Evolutionary conservation across 1,284 basidiomycete species (phyloP).

Genomic region (Puccinia polysora): DNA sequence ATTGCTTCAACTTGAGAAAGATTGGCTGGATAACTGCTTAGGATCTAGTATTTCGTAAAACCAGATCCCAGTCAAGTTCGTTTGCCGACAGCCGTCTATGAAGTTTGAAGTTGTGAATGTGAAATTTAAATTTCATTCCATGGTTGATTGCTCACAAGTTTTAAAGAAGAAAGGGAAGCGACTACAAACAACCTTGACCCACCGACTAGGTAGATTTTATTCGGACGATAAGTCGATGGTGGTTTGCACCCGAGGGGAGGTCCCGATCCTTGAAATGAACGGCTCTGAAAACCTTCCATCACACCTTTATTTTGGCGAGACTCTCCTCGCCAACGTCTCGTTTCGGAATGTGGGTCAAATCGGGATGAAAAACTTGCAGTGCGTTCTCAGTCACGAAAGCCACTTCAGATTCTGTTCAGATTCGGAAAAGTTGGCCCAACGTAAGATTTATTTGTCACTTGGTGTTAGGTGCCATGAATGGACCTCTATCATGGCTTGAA

Average conservation of each 20-base stretch:
- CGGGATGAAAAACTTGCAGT: background rate
- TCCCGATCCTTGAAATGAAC: conserved; percentile 9
- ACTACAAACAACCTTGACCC: conserved; percentile 14
- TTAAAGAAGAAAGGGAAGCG: conserved; percentile 37
- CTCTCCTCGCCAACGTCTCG: background rate
- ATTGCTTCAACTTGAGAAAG: background rate
- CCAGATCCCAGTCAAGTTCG: conserved; percentile 19
- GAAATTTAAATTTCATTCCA: conserved; percentile 18
- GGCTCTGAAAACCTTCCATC: background rate
- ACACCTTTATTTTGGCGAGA: conserved; percentile 28
- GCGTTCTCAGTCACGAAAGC: conserved; percentile 21
- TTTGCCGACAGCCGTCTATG: background rate
- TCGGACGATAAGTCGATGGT: conserved; percentile 24
- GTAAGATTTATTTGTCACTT: background rate
- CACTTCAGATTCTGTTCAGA: conserved; percentile 24
- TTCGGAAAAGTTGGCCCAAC: background rate
- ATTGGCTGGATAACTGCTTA: background rate
- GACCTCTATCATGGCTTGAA: background rate
- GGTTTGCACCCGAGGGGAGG: conserved; percentile 1
- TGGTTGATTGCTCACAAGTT: conserved; percentile 13
- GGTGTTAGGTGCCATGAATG: too few relatives aligned
- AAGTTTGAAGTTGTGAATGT: conserved; percentile 10
- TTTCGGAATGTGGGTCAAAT: conserved; percentile 24
- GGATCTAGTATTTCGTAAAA: background rate
- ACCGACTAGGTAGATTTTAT: conserved; percentile 15